Percentiles rank a stretch among this genome's conserved stretches.
Conservation (phyloP, 129 eudicot species). For the Flaveria linearis region DNA sequence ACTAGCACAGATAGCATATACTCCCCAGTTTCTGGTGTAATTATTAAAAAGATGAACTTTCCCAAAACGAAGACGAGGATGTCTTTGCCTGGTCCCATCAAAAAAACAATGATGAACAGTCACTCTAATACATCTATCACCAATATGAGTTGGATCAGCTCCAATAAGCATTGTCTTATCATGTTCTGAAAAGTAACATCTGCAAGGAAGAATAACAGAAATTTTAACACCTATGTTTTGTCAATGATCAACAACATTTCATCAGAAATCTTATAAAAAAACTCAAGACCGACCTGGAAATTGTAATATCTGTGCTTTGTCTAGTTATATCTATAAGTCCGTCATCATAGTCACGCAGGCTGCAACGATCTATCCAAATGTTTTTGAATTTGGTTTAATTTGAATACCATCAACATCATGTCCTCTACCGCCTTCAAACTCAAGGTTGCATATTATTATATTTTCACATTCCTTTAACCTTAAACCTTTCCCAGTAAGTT, state of each 20-base stretch:
- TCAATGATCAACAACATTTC: slow-evolving; percentile 8
- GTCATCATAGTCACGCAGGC: slow-evolving; percentile 85
- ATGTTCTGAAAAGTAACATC: slow-evolving; percentile 67
- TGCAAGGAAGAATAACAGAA: slow-evolving; percentile 24
- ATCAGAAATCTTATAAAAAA: background rate
- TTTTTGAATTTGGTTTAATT: slow-evolving; percentile 86
- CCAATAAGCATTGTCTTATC: slow-evolving; percentile 95
- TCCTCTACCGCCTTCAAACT: slow-evolving; percentile 92
- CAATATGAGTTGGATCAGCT: slow-evolving; percentile 73
- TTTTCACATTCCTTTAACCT: slow-evolving; percentile 87
- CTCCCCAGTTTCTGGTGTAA: slow-evolving; percentile 78
- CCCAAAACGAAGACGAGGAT: slow-evolving; percentile 87
- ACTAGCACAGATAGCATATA: slow-evolving; percentile 91
- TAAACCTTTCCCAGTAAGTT: slow-evolving; percentile 75
- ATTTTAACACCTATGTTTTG: background rate
- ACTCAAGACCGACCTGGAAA: slow-evolving; percentile 63
- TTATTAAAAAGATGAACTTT: slow-evolving; percentile 91
- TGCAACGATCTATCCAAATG: slow-evolving; percentile 93
- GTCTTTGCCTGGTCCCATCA: slow-evolving; percentile 88
- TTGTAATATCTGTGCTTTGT: slow-evolving; percentile 81
- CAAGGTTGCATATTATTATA: slow-evolving; percentile 76
- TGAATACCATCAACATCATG: slow-evolving; percentile 95
- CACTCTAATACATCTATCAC: slow-evolving; percentile 86
- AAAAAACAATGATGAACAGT: slow-evolving; percentile 95
- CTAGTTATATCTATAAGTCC: slow-evolving; percentile 87